Evolutionary conservation across 164 flowering plant species (phyloP).

Genomic region (Paratinospora sagittata): DNA sequence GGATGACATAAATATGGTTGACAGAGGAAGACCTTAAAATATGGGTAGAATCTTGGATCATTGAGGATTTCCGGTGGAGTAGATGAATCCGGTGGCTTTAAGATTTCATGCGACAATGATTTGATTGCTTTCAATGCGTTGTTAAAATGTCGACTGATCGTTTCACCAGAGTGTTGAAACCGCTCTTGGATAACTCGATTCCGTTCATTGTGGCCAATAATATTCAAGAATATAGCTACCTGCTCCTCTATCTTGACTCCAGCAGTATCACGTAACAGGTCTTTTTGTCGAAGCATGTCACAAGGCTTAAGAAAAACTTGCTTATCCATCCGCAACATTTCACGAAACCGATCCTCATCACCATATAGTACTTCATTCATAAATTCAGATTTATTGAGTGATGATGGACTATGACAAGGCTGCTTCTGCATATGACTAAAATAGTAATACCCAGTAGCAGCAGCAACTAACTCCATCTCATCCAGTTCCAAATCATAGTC

Average conservation of each 20-base stretch:
- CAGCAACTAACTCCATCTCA: slow-evolving; percentile 74
- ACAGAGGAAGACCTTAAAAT: slow-evolving; percentile 48
- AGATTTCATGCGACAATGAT: slow-evolving; percentile 62
- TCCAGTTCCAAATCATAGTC: slow-evolving; percentile 63
- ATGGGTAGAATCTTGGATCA: slow-evolving; percentile 49
- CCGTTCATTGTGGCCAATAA: slow-evolving; percentile 70
- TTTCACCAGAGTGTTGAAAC: slow-evolving; percentile 79
- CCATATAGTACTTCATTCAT: slow-evolving; percentile 47
- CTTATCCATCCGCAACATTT: slow-evolving; percentile 74
- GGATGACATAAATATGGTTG: not conserved
- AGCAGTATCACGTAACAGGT: slow-evolving; percentile 57
- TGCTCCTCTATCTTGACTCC: slow-evolving; percentile 78
- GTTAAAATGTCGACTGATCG: slow-evolving; percentile 72
- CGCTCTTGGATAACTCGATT: slow-evolving; percentile 71
- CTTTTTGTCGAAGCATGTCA: slow-evolving; percentile 45
- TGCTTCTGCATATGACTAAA: slow-evolving; percentile 33
- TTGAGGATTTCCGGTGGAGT: slow-evolving; percentile 46
- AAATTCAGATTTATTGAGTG: slow-evolving; percentile 35
- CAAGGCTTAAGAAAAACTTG: slow-evolving; percentile 53
- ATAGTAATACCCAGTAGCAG: slow-evolving; percentile 62
- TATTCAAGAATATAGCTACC: slow-evolving; percentile 60
- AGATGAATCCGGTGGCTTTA: slow-evolving; percentile 35
- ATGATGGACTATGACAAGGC: slow-evolving; percentile 32
- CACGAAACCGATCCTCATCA: slow-evolving; percentile 39
- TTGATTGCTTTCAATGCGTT: slow-evolving; percentile 67